Evolutionary conservation across 2,329 filamentous ascomycete species (phyloP), one percentile per base, ranked within the genome.

Genomic region (Blastomyces silverae): DNA sequence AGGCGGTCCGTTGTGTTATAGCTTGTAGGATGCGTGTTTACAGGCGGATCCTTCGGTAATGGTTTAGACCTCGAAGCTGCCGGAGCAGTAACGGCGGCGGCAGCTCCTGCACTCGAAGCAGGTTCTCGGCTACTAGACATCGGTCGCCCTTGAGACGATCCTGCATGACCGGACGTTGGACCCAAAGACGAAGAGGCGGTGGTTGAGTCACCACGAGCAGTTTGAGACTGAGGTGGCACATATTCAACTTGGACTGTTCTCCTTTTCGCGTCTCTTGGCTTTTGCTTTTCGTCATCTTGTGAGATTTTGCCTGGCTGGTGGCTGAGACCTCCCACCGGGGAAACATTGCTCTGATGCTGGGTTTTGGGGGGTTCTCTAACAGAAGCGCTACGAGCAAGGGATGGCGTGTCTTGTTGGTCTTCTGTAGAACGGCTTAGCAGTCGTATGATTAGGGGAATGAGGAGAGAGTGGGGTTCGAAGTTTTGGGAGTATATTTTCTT

Each of bases 201-300:
- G 34, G 76, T 61, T 50, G 71, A 65, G 67, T 85, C 85, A 39
- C 89, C 91, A 68, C 93, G 86, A 67, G 88, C 84, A 0, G 93
- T 97, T 73, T 93, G 87, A 6, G 91, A 95, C 34, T 88, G 87
- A 31, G 94, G 94, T 25, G 92, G 90, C 64, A 97, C 94, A 76
- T 99, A 99, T 80, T 99, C 94, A 67, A 99, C 90, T 78, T 99
- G 94, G 0, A 99, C 91, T 0, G 94, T 99, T 71, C 92, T 87
- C 65, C 94, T 87, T 79, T 97, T 97, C 71, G 89, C 89, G 74
- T 97, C 92, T 70, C 92, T 58, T 17, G 64, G 62, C 44, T 66
- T 68, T 15, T 61, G 52, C 28, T 67, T 56, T 67, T 89, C 85
- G 7, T 85, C 80, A 50, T 89, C 86, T 46, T 83, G 81, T 63